Evolutionary conservation across 805 yeast species (phyloP).

Genomic region (Suhomyces sp.): DNA sequence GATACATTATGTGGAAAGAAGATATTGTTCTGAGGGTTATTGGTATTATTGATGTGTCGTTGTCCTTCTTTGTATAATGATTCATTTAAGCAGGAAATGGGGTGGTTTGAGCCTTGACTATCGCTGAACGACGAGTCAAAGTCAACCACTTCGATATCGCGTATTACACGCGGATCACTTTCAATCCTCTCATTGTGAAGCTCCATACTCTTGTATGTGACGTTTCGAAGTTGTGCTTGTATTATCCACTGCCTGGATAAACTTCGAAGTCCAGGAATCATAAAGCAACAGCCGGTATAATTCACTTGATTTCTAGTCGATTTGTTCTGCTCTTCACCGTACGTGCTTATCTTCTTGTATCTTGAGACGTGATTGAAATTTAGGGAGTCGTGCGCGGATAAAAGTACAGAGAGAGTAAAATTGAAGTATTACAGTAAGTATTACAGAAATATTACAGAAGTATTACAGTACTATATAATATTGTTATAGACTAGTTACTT

Average conservation of each 20-base stretch:
- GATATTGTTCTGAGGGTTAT: too few species aligned
- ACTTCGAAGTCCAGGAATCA: neutral
- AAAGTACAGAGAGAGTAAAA: too few species aligned
- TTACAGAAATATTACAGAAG: too few species aligned
- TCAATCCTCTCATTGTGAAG: neutral
- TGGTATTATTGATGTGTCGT: too few species aligned
- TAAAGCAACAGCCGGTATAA: neutral
- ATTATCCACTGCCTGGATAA: constrained; percentile 2
- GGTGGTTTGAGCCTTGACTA: neutral
- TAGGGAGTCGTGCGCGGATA: neutral
- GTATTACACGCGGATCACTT: constrained; percentile 1
- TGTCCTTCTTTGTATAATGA: neutral
- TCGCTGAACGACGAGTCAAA: constrained; percentile 9
- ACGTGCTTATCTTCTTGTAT: neutral
- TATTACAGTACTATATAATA: neutral
- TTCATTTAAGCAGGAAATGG: neutral
- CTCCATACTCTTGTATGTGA: neutral
- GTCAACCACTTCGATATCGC: constrained; percentile 5
- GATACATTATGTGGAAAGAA: neutral
- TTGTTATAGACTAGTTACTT: neutral
- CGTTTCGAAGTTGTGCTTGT: neutral
- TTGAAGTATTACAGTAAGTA: neutral
- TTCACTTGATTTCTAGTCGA: neutral
- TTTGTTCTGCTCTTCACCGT: neutral
- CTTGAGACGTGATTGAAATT: neutral